Conservation (phyloP, 495 filamentous ascomycete genomes). For the Penicillium alfredii region DNA sequence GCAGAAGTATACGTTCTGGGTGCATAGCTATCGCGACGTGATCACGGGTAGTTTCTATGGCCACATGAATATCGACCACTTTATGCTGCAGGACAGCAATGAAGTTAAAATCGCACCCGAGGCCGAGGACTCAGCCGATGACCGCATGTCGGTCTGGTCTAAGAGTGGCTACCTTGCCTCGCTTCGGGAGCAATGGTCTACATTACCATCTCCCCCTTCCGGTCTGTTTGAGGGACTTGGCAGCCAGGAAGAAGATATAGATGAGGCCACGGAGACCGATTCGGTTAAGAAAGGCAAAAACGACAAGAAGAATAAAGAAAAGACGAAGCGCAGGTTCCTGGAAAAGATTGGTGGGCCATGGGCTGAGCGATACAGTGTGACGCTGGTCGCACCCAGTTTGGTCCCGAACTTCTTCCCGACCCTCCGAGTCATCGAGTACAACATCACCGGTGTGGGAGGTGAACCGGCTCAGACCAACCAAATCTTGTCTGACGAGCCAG, state of each 20-base stretch:
- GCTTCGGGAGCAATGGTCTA: slow-evolving; percentile 70
- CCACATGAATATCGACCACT: slow-evolving; percentile 99
- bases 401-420: slow-evolving; percentile 93
- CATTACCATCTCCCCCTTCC: slow-evolving; percentile 55
- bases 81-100: slow-evolving; percentile 82
- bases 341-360: slow-evolving; percentile 69
- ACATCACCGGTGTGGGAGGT: slow-evolving; percentile 71
- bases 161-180: slow-evolving; percentile 74
- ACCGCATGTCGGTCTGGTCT: slow-evolving; percentile 50
- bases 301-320: slow-evolving; percentile 40
- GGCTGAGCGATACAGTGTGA: slow-evolving; percentile 78
- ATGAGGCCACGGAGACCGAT: slow-evolving; percentile 2
- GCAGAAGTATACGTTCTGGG: slow-evolving; percentile 94
- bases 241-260: slow-evolving; percentile 10
- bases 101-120: slow-evolving; percentile 52
- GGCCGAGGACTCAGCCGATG: slow-evolving; percentile 7
- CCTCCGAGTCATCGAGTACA: slow-evolving; percentile 84
- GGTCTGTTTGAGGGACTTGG: slow-evolving; percentile 13
- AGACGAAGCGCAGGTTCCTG: slow-evolving; percentile 50
- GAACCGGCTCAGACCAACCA: slow-evolving; percentile 39
- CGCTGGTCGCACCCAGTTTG: slow-evolving; percentile 74
- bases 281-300: slow-evolving; percentile 33
- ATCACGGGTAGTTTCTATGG: slow-evolving; percentile 74
- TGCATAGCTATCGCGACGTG: slow-evolving; percentile 85
- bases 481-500: neutral